Base-by-base conservation (phyloP, 495 filamentous ascomycete genomes). In the Aspergillus bertholletiae region DNA sequence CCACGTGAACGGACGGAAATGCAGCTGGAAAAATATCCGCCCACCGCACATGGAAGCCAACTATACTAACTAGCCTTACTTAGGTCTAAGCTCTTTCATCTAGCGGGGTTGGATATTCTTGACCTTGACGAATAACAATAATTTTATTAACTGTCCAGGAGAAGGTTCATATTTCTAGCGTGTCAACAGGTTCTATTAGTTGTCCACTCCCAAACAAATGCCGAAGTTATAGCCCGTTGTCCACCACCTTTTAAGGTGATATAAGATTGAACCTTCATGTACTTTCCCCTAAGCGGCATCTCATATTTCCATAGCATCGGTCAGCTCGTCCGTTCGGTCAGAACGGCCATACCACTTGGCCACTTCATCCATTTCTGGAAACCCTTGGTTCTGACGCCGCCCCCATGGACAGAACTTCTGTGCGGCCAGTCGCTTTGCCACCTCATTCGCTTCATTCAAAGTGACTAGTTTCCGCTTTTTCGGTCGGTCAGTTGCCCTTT, bases 391-490 rank as follows among this genome's bases (percentile, higher is more conserved):
- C 46, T 11, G 28, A 15, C 20, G 9, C 28, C 17, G 8, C 26
- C 30, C 21, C 35, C 37, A 37, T 23, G 11, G 7, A 12, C 6
- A 22, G 8, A 43, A 62, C 58, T 51, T 47, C 53, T 63, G 60
- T 54, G 74, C 58, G 23, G 79, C 79, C 43, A 92, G 60, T 26
- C 88, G 65, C 63, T 82, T 85, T 2, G 86, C 82, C 7, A 90
- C 85, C 59, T 89, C 84, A 55, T 89, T 90, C 9, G 87, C 87
- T 61, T 90, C 86, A 57, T 80, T 75, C 55, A 90, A 67, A 51
- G 75, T 86, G 24, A 90, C 86, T 8, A 90, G 72, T 35, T 73
- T 78, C 44, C 87, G 72, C 72, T 84, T 88, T 23, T 28, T 21
- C 11, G 50, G 46, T 7, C 20, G 22, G 12, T 45, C 15, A 21